Evolutionary conservation across 495 filamentous ascomycete species (phyloP), one percentile per base, ranked within the genome.

Genomic region (Penicillium diatomitis): DNA sequence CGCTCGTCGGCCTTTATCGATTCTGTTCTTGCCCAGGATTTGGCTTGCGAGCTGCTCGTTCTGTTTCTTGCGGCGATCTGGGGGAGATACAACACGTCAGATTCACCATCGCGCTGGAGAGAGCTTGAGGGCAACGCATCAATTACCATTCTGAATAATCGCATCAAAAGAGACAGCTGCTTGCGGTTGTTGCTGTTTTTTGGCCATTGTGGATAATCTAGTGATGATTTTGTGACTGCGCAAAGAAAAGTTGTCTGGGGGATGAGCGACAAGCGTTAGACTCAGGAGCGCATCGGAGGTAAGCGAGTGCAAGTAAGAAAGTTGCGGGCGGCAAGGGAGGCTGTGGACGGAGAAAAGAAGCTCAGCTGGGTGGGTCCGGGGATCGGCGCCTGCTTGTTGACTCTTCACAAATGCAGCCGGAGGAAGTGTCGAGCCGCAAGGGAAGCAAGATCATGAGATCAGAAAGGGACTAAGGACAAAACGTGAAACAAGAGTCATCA

Each of bases 31-130:
- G 46, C 77, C 77, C 39, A 91, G 79, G 27, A 92, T 81, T 53
- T 81, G 72, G 36, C 80, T 78, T 37, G 87, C 88, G 4, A 94
- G 78, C 5, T 74, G 71, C 63, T 88, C 77, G 50, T 85, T 80
- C 60, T 82, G 79, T 62, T 81, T 81, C 60, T 83, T 81, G 53
- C 82, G 73, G 38, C 85, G 85, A 59, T 78, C 85, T 84, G 49
- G 32, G 46, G 46, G 30, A 20, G 45, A 40, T 36, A 48, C n/a
- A 31, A 40, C 50, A 27, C 41, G 51, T 48, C 30, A 48, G 52
- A 45, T 47, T 38, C n/a, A 38, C 2, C 11, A 34, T 39, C 20
- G 20, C 20, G 10, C 11, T 9, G 3, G 33, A n/a, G 35, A 38
- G 10, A 41, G 28, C 41, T 31, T 29, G 41, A 42, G 36, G 31